A percentile compares a stretch with the other conserved stretches of the same genome.
phyloP scores from a whole-genome alignment of 345 rosid genomes.

The Citrus trifoliata region DNA sequence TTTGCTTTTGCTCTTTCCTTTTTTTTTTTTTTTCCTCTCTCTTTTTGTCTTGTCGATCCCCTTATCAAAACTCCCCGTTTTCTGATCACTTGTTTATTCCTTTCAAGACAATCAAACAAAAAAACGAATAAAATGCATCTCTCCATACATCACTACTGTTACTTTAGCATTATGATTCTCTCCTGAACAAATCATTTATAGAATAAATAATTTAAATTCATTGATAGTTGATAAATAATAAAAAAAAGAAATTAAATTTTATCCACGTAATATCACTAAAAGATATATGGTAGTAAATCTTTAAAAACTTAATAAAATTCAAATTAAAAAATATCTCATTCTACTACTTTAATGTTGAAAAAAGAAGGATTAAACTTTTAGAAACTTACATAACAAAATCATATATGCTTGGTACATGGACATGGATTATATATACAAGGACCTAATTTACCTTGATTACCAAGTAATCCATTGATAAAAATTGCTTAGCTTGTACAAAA shows the following conservation, averaged over 20 bases:
- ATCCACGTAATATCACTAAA: rapidly evolving
- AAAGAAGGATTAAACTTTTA: constrained; percentile 18
- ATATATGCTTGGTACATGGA: not conserved
- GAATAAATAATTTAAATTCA: rapidly evolving
- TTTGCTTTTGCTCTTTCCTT: constrained; percentile 4
- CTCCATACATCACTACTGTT: constrained; percentile 14
- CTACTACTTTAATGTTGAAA: not conserved
- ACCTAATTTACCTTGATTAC: no score
- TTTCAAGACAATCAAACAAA: constrained; percentile 17
- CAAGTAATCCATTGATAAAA: no score
- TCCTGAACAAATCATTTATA: rapidly evolving
- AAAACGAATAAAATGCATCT: constrained; percentile 10
- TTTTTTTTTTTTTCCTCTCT: not conserved
- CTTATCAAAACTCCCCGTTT: constrained; percentile 2
- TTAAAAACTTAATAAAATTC: no score
- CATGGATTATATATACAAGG: not conserved
- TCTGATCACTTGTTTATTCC: constrained; percentile 13
- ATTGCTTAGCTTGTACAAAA: no score
- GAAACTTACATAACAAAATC: constrained; percentile 11
- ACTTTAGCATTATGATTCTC: not conserved
- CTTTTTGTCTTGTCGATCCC: not conserved
- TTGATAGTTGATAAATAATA: no score
- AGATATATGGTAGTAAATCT: rapidly evolving
- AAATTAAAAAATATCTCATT: no score
- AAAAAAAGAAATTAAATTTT: no score